phyloP scores from a whole-genome alignment of 768 basidiomycete species.

The Lactarius sanguifluus region DNA sequence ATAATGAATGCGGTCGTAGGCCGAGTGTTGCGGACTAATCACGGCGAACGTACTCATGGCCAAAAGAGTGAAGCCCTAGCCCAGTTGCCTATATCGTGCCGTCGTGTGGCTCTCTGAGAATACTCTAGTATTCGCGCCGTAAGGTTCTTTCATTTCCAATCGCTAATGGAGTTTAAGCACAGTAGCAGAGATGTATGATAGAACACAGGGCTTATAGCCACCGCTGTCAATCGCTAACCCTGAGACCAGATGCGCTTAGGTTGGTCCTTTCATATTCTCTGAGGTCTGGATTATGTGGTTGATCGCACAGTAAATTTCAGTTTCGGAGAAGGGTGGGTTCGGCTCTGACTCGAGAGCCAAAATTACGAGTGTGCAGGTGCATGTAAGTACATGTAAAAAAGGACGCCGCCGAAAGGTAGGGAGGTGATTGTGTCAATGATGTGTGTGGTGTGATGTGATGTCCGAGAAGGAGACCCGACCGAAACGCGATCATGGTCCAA shows the following conservation, averaged over 20 bases:
- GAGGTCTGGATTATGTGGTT: neutral
- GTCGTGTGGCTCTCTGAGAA: neutral
- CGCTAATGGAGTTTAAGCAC: neutral
- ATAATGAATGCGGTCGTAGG: neutral
- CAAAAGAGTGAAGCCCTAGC: neutral
- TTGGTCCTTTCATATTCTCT: neutral
- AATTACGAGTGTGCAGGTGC: neutral
- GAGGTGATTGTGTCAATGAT: neutral
- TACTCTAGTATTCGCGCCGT: neutral
- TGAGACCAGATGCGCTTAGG: neutral
- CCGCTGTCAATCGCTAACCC: neutral
- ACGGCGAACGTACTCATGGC: neutral
- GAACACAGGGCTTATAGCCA: neutral
- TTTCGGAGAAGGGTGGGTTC: neutral
- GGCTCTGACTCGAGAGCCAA: neutral
- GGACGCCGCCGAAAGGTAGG: neutral
- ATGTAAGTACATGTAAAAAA: constrained; percentile 6
- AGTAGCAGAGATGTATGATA: neutral
- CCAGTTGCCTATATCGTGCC: neutral
- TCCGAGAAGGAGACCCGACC: neutral
- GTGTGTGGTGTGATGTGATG: neutral
- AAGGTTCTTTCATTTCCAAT: neutral
- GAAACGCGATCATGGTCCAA: neutral
- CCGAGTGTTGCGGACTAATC: neutral
- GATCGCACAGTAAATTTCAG: neutral